Conservation (phyloP, 306 rosid genomes). For the Quercus variabilis region DNA sequence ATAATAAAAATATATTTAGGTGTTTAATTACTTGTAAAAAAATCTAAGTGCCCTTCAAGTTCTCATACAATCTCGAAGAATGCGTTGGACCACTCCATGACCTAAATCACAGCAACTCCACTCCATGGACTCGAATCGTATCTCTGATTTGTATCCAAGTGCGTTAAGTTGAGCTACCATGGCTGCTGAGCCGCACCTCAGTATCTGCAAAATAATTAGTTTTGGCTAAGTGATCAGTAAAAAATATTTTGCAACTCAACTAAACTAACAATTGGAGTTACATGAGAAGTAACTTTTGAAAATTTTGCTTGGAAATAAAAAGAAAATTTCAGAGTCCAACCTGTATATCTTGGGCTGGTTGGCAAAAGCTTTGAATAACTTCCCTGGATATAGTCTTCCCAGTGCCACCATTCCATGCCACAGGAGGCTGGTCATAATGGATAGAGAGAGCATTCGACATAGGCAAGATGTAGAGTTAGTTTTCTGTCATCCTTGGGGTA, state of each 20-base stretch:
- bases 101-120: too few relatives aligned
- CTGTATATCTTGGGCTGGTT: slow-evolving; percentile 29
- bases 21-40: too few relatives aligned
- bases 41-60: too few relatives aligned
- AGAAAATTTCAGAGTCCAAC: background rate
- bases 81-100: too few relatives aligned
- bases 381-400: slow-evolving; percentile 32
- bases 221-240: background rate
- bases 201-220: slow-evolving; percentile 25
- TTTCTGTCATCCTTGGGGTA: background rate
- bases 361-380: slow-evolving; percentile 28
- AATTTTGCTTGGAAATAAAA: background rate
- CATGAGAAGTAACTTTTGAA: background rate
- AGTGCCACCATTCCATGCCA: slow-evolving; percentile 44
- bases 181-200: slow-evolving; percentile 50
- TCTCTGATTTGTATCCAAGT: slow-evolving; percentile 43
- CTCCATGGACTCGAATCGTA: slow-evolving; percentile 36
- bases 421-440: slow-evolving; percentile 36
- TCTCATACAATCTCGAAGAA: too few relatives aligned
- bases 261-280: too few relatives aligned
- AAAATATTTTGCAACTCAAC: too few relatives aligned
- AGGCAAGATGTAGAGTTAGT: background rate
- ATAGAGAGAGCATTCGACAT: too few relatives aligned
- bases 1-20: too few relatives aligned
- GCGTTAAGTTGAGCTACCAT: slow-evolving; percentile 31